Conservation (phyloP, 2,329 filamentous ascomycete genomes). For the Pseudophaeomoniella oleicola region DNA sequence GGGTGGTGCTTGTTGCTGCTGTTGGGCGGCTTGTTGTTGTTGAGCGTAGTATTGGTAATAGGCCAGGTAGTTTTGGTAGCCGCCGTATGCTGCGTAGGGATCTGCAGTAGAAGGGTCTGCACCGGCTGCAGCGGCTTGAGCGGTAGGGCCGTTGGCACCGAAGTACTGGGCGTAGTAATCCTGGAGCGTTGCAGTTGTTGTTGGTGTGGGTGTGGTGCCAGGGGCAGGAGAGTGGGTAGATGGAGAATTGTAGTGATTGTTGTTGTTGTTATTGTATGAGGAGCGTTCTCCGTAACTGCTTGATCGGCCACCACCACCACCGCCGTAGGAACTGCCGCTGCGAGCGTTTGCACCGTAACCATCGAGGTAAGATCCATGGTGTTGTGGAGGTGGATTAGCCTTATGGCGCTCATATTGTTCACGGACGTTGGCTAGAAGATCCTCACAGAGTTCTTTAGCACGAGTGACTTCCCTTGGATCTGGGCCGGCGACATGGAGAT, state of each 20-base stretch:
- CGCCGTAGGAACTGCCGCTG: slow-evolving; percentile 25
- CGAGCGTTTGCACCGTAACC: slow-evolving; percentile 35
- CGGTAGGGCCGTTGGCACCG: slow-evolving; percentile 10
- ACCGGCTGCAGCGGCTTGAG: slow-evolving; percentile 7
- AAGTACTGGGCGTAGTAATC: slow-evolving; percentile 69
- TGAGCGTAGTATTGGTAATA: slow-evolving; percentile 60
- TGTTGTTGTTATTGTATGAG: slow-evolving; percentile 12
- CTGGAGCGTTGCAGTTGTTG: slow-evolving; percentile 23
- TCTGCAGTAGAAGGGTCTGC: slow-evolving; percentile 40
- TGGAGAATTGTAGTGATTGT: slow-evolving; percentile 22
- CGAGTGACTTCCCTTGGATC: slow-evolving; percentile 73
- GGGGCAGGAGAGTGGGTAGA: slow-evolving; percentile 15
- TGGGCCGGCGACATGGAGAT: slow-evolving; percentile 88
- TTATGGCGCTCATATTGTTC: slow-evolving; percentile 89
- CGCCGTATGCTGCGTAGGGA: slow-evolving; percentile 82
- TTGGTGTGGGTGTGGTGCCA: slow-evolving; percentile 27
- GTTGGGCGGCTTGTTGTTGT: slow-evolving; percentile 39
- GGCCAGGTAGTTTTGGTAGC: slow-evolving; percentile 57
- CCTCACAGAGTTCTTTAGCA: slow-evolving; percentile 78
- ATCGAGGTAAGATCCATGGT: slow-evolving; percentile 23
- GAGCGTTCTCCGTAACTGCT: slow-evolving; percentile 28
- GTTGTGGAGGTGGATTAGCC: slow-evolving; percentile 53
- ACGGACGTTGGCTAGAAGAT: slow-evolving; percentile 73
- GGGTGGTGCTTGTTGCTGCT: slow-evolving; percentile 23
- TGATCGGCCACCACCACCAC: slow-evolving; percentile 38